A percentile compares a stretch with the other conserved stretches of the same genome.
Conservation (phyloP, 2,329 filamentous ascomycete genomes). For the Claviceps paspali region DNA sequence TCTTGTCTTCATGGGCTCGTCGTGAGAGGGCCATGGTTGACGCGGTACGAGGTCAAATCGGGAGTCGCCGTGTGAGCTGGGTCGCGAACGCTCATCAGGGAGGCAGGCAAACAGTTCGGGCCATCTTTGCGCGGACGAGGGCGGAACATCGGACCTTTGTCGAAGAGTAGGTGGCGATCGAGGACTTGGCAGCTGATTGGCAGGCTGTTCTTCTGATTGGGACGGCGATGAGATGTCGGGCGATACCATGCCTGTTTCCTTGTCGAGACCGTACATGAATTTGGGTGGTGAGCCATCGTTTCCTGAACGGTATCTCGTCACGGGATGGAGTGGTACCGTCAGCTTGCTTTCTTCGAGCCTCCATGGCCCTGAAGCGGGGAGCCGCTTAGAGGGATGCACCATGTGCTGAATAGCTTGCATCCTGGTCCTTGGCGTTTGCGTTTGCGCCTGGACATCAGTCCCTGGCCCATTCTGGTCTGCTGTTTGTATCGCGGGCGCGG, state of each 20-base stretch:
- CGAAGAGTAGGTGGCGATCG: not conserved
- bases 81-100: slow-evolving; percentile 2
- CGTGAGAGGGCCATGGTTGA: slow-evolving; percentile 6
- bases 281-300: slow-evolving; percentile 16
- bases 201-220: slow-evolving; percentile 8
- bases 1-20: slow-evolving; percentile 20
- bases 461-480: not conserved
- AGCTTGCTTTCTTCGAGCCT: slow-evolving; percentile 40
- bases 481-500: not conserved
- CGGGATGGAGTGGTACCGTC: slow-evolving; percentile 29
- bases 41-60: slow-evolving; percentile 8
- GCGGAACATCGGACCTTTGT: slow-evolving; percentile 25
- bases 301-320: slow-evolving; percentile 19
- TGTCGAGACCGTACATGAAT: slow-evolving; percentile 28
- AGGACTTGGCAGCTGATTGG: not conserved
- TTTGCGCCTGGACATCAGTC: not conserved
- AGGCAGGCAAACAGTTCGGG: slow-evolving; percentile 28
- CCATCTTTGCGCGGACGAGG: slow-evolving; percentile 34
- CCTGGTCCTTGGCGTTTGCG: not conserved
- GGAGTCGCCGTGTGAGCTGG: slow-evolving; percentile 5
- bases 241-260: slow-evolving; percentile 29
- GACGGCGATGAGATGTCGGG: slow-evolving; percentile 7
- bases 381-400: slow-evolving; percentile 23
- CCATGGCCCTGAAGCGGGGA: slow-evolving; percentile 33
- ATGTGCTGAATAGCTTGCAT: not conserved